Percentiles rank a stretch among this genome's conserved stretches.
phyloP scores from a whole-genome alignment of 768 basidiomycete genomes.

The Podaxis sp. region DNA sequence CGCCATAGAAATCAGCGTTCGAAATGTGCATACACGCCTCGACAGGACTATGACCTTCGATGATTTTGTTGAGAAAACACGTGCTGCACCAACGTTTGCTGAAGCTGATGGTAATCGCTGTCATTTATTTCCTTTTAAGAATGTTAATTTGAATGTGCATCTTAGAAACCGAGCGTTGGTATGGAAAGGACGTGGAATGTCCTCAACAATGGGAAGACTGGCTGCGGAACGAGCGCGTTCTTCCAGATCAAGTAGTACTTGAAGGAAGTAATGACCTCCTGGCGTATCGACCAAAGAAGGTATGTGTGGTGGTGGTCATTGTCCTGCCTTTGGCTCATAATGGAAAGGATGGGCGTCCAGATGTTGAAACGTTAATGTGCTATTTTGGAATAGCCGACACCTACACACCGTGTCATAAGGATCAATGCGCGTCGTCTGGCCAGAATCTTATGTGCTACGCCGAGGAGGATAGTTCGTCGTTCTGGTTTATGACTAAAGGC shows the following conservation, averaged over 20 bases:
- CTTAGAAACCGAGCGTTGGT: conserved; percentile 56
- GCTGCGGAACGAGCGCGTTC: conserved; percentile 39
- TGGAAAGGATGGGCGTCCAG: conserved; percentile 12
- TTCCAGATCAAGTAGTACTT: conserved; percentile 55
- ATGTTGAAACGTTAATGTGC: conserved; percentile 79
- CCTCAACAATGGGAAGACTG: conserved; percentile 63
- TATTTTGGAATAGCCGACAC: conserved; percentile 82
- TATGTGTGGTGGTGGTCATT: conserved; percentile 23
- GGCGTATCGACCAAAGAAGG: conserved; percentile 47
- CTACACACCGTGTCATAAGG: conserved; percentile 82
- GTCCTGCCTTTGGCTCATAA: not conserved
- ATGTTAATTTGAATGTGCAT: not conserved
- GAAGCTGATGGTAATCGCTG: conserved; percentile 31
- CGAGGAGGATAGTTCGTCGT: conserved; percentile 65
- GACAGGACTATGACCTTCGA: conserved; percentile 49
- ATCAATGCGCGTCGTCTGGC: conserved; percentile 78
- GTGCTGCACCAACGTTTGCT: conserved; percentile 28
- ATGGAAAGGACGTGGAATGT: conserved; percentile 76
- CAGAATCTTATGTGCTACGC: conserved; percentile 87
- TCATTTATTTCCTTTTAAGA: not conserved
- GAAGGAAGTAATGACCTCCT: conserved; percentile 53
- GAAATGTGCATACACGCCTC: conserved; percentile 56
- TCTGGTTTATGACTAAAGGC: conserved; percentile 83
- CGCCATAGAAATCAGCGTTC: conserved; percentile 47
- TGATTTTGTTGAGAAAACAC: conserved; percentile 49